These are phyloP conservation scores for Pyrenophora graminea DNA, from an alignment of 2,329 filamentous ascomycete genomes.

Conservation along the genomic window DNA sequence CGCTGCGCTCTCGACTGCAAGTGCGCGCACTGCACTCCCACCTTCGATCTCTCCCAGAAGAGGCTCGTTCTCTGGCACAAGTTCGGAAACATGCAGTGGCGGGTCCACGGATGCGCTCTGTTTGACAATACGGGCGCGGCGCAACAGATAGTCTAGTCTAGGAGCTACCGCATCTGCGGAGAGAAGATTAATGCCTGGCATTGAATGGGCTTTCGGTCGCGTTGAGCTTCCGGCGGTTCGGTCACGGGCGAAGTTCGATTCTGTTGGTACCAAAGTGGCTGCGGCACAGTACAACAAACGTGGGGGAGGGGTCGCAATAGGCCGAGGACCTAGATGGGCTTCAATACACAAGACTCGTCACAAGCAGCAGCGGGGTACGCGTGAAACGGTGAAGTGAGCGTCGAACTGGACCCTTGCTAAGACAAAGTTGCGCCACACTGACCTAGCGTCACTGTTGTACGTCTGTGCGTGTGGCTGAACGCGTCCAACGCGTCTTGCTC, in stretches of 20 bases:
- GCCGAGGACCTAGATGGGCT: neutral
- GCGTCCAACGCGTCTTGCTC: constrained; percentile 21
- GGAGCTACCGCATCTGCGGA: constrained; percentile 32
- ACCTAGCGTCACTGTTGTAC: constrained; percentile 2
- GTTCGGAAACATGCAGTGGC: constrained; percentile 48
- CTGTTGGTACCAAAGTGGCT: neutral
- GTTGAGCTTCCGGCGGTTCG: neutral
- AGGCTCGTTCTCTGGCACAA: constrained; percentile 38
- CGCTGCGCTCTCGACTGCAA: constrained; percentile 80
- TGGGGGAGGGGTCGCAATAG: neutral
- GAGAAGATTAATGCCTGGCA: constrained; percentile 34
- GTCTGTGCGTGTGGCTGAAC: constrained; percentile 19
- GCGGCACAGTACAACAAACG: neutral
- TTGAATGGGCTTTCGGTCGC: constrained; percentile 14
- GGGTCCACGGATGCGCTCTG: constrained; percentile 49
- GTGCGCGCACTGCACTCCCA: constrained; percentile 60
- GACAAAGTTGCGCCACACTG: constrained; percentile 16
- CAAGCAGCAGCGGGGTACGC: constrained; percentile 1
- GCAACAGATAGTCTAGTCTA: constrained; percentile 49
- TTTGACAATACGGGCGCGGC: constrained; percentile 48
- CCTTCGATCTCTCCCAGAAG: constrained; percentile 32
- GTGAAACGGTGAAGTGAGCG: constrained; percentile 7
- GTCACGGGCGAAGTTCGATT: constrained; percentile 7
- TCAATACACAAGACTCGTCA: neutral
- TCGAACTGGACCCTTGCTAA: constrained; percentile 12